Base-by-base conservation (phyloP, 495 filamentous ascomycete species). In the Lichenothelia convexa region DNA sequence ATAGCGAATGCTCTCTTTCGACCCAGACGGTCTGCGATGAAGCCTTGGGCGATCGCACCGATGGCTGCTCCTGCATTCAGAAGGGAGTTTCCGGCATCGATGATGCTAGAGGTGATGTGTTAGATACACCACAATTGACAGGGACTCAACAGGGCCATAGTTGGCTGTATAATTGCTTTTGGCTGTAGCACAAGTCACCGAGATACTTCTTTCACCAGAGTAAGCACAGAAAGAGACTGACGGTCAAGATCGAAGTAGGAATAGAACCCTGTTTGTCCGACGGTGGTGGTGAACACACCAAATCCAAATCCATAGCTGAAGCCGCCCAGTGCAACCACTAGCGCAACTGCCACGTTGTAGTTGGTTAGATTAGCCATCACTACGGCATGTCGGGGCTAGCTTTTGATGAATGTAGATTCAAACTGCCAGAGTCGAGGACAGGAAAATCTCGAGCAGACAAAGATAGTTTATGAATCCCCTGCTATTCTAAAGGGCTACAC, bases 261-360 rank as follows among this genome's bases (percentile, higher is more conserved):
- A 35, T 45, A 47, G 34, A 47, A 50, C 15, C 47, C 44, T 7
- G 47, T 46, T 27, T 53, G 46, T 16, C 47, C 46, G 30, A 47
- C 40, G 15, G 32, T 38, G 3, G 41, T 50, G 18, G 44, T 42
- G 32, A 53, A 49, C n/a, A 43, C 44, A 2, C 46, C 40, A 26
- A 53, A 50, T 17, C 44, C 44, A 23, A 47, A 50, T 1, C 47
- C 47, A 37, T 47, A 50, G 22, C 38, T 50, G 32, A 52, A 49
- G 44, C 35, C 34, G n/a, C 49, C 49, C 0, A 52, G 34, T 4
- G 49, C 46, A 3, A 52, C 46, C 2, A 44, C 45, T 32, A 45
- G 24, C 7, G 13, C 13, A 13, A 27, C 13, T 7, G 7, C 7
- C 24, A 27, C 7, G 24, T 27, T 27, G 24, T 27, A 27, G 24